Evolutionary conservation across 2,329 filamentous ascomycete genomes (phyloP).

Genomic region (Neurospora crassa): DNA sequence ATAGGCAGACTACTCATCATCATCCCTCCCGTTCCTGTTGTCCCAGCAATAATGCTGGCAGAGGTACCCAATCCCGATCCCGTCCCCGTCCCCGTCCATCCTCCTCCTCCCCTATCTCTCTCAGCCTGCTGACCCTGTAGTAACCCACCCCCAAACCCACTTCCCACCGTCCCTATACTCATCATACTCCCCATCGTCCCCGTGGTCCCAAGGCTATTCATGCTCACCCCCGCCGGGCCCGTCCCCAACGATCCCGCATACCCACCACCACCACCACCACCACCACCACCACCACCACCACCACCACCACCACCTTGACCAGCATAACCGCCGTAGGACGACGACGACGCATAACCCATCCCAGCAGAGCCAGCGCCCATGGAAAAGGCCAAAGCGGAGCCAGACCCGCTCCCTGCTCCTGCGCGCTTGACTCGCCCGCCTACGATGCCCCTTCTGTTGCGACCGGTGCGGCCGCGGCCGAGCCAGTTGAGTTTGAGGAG

Average conservation of each 20-base stretch:
- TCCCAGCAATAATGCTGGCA: background rate
- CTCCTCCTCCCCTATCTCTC: background rate
- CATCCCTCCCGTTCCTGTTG: background rate
- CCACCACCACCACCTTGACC: background rate
- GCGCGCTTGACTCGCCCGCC: constrained; percentile 49
- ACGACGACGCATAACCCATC: background rate
- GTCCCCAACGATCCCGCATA: background rate
- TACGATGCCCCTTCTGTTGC: constrained; percentile 84
- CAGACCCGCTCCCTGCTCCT: constrained; percentile 1
- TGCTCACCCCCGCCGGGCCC: background rate
- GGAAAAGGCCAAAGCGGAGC: background rate
- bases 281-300: too few relatives aligned
- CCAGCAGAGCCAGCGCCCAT: background rate
- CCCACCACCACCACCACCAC: background rate
- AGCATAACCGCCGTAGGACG: background rate
- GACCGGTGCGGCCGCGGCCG: constrained; percentile 76
- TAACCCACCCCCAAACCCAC: background rate
- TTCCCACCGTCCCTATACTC: background rate
- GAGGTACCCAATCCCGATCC: background rate
- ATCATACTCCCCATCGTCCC: background rate
- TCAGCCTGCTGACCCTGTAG: background rate
- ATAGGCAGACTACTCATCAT: background rate
- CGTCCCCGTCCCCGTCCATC: background rate
- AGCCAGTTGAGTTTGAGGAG: constrained; percentile 96
- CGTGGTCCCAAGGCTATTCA: background rate